Evolutionary conservation across 768 basidiomycete genomes (phyloP).

Genomic region (Mycena venus): DNA sequence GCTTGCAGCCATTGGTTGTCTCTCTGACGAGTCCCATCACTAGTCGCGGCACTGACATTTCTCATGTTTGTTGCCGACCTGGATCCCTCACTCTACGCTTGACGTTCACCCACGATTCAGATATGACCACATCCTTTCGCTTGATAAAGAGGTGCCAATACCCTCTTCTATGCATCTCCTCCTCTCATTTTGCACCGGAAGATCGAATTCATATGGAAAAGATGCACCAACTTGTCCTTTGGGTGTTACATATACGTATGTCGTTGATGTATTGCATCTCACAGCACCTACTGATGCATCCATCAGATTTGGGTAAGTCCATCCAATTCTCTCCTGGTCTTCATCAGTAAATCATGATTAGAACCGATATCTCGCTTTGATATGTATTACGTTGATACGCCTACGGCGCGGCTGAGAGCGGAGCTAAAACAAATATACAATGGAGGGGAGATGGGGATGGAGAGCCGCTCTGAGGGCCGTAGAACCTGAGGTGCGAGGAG

Average conservation of each 20-base stretch:
- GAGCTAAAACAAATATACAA: no score
- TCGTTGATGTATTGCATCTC: neutral
- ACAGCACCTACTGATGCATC: neutral
- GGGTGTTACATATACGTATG: conserved; percentile 18
- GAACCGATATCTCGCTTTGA: conserved; percentile 21
- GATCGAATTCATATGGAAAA: conserved; percentile 23
- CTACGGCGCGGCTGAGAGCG: no score
- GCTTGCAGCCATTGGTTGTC: neutral
- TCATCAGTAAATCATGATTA: neutral
- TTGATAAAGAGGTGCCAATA: conserved; percentile 5
- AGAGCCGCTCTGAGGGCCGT: no score
- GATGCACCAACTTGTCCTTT: neutral
- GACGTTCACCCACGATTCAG: neutral
- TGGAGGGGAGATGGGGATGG: no score
- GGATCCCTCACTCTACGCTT: no score
- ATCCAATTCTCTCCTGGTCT: no score
- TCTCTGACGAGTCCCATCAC: neutral
- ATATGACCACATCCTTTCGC: conserved; percentile 18
- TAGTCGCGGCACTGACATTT: conserved; percentile 16
- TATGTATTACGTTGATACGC: conserved; percentile 9
- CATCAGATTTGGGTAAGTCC: conserved; percentile 17
- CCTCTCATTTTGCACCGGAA: neutral
- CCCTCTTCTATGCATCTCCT: neutral
- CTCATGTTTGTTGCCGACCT: neutral
- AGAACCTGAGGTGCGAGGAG: no score